Evolutionary conservation across 495 filamentous ascomycete species (phyloP).

Genomic region (Podospora comata): DNA sequence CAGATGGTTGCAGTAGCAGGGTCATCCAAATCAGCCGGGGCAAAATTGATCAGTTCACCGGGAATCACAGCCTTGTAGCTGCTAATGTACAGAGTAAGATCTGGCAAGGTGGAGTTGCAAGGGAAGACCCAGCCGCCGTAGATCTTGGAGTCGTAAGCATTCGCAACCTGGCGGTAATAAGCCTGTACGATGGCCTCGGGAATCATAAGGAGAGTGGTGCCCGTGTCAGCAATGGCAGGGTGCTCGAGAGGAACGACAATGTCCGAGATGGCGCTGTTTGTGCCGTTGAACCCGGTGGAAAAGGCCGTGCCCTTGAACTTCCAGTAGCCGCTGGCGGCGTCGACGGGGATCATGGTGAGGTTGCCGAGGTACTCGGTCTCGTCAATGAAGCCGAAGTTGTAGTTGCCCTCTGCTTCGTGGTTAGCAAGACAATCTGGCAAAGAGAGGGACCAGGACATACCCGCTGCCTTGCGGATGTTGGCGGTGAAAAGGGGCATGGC

Average conservation of each 20-base stretch:
- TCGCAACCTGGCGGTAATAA: constrained; percentile 65
- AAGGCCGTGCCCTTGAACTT: constrained; percentile 62
- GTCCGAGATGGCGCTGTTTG: constrained; percentile 45
- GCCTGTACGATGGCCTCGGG: constrained; percentile 52
- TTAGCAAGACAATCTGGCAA: constrained; percentile 64
- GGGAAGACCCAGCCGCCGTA: constrained; percentile 52
- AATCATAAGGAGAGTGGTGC: constrained; percentile 72
- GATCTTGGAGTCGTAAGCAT: constrained; percentile 46
- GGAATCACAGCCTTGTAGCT: constrained; percentile 55
- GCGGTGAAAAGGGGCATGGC: constrained; percentile 68
- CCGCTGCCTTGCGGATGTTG: constrained; percentile 56
- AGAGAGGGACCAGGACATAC: constrained; percentile 14
- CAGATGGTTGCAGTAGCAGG: constrained; percentile 49
- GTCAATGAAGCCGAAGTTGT: constrained; percentile 38
- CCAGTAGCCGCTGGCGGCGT: constrained; percentile 68
- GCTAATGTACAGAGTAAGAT: constrained; percentile 57
- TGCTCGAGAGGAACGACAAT: constrained; percentile 52
- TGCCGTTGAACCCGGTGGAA: constrained; percentile 45
- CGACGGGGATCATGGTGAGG: constrained; percentile 59
- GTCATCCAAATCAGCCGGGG: constrained; percentile 41
- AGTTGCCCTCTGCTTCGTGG: constrained; percentile 44
- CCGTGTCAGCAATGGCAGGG: constrained; percentile 57
- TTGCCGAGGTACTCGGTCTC: constrained; percentile 54
- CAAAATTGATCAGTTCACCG: constrained; percentile 60
- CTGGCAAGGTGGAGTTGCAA: constrained; percentile 37